Percentiles rank a stretch among this genome's conserved stretches.
Evolutionary conservation across 352 stramenopile genomes (phyloP).

Genomic region (Plasmopara viticola): DNA sequence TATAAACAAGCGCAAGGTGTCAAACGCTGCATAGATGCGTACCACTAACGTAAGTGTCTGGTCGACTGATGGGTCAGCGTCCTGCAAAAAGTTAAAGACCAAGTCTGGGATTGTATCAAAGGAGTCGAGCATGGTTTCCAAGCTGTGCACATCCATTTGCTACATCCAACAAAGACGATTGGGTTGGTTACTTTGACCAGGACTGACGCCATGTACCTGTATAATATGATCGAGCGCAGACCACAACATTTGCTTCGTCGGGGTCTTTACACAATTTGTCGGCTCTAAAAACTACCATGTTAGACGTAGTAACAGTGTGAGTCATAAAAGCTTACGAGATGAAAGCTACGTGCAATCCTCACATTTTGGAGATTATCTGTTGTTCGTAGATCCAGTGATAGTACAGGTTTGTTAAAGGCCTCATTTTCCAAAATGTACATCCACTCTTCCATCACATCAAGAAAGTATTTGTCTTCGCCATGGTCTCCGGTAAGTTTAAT

Average conservation of each 20-base stretch:
- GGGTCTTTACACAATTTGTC: constrained; percentile 73
- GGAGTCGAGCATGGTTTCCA: constrained; percentile 74
- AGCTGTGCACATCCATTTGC: constrained; percentile 74
- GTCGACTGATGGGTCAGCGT: constrained; percentile 61
- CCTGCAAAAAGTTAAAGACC: constrained; percentile 79
- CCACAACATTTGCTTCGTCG: constrained; percentile 72
- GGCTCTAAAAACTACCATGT: constrained; percentile 57
- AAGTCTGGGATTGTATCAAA: constrained; percentile 84
- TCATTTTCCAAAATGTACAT: constrained; percentile 81
- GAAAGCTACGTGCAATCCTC: constrained; percentile 7
- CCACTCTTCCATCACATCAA: constrained; percentile 80
- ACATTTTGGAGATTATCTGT: constrained; percentile 69
- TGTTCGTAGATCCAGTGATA: constrained; percentile 61
- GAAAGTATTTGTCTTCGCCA: constrained; percentile 38
- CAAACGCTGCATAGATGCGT: constrained; percentile 7
- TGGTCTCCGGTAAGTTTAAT: constrained; percentile 52
- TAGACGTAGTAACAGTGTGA: neutral
- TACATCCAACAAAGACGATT: constrained; percentile 16
- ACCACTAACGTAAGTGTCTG: constrained; percentile 75
- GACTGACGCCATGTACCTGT: constrained; percentile 37
- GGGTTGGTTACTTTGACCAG: neutral
- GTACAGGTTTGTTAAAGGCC: constrained; percentile 63
- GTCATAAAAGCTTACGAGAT: neutral
- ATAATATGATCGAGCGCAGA: constrained; percentile 76
- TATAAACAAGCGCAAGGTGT: constrained; percentile 2